Conservation (phyloP, 805 yeast genomes). For the Starmerella floris region DNA sequence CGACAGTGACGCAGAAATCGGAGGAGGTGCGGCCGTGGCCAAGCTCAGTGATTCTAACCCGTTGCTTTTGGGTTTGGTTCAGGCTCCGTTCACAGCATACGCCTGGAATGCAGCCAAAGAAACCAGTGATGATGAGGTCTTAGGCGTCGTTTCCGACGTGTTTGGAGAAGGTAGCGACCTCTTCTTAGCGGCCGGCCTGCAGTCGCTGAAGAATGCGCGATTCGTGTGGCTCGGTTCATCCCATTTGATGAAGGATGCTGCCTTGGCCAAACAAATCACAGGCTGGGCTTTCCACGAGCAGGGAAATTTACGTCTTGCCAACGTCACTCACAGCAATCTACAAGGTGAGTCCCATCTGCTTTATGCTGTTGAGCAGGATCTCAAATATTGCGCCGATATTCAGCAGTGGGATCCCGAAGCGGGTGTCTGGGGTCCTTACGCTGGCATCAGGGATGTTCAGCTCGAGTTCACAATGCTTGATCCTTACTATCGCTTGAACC, state of each 20-base stretch:
- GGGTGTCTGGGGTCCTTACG: constrained; percentile 58
- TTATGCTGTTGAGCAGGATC: constrained; percentile 67
- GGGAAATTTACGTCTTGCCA: constrained; percentile 43
- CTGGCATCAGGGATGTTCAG: constrained; percentile 49
- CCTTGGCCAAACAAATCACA: constrained; percentile 27
- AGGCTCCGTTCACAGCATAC: constrained; percentile 20
- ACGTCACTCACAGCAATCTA: constrained; percentile 42
- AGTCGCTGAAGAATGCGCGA: constrained; percentile 62
- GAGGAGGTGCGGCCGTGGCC: constrained; percentile 14
- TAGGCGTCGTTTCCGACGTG: constrained; percentile 6
- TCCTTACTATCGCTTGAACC: constrained; percentile 76
- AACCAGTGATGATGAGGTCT: constrained; percentile 5
- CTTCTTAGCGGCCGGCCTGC: constrained; percentile 51
- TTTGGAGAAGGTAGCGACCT: constrained; percentile 17
- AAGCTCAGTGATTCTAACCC: constrained; percentile 11
- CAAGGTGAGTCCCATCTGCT: constrained; percentile 26
- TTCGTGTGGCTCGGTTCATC: constrained; percentile 67
- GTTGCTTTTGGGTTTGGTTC: constrained; percentile 16
- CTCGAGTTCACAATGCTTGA: constrained; percentile 80
- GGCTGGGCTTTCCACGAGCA: constrained; percentile 66
- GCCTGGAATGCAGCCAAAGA: constrained; percentile 19
- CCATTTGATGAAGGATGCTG: constrained; percentile 36
- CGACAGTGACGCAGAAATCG: neutral
- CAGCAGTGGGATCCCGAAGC: constrained; percentile 32
- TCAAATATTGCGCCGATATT: constrained; percentile 38